Base-by-base conservation (phyloP, 2,329 filamentous ascomycete species). In the Paracamarosporium sp. region DNA sequence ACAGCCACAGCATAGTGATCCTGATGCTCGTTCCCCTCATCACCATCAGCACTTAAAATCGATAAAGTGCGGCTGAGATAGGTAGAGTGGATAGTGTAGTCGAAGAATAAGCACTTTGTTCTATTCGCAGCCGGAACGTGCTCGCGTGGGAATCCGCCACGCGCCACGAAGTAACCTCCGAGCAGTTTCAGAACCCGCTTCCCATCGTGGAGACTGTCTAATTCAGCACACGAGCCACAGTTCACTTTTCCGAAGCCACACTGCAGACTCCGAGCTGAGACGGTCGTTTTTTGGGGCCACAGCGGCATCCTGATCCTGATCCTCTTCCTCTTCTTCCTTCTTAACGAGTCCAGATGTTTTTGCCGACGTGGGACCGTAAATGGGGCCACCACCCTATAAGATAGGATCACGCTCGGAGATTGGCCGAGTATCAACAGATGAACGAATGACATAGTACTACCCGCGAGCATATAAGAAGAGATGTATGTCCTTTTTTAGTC, bases 401-500 rank as follows among this genome's bases (percentile, higher is more conserved):
- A 28, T 28, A 43, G 27, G 35, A 27, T 43, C 9, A 13, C 31
- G n/a, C n/a, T 41, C 35, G 25, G 35, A 51, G n/a, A n/a, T 38
- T 38, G 33, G 24, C 11, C 17, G 20, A 50, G 24, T 9, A 17
- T 22, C 44, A 38, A 9, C 1, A 27, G 6, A 4, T 27, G n/a
- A 22, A 8, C 5, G 25, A 28, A n/a, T 20, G 9, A 24, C 36
- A 52, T 9, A 24, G n/a, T 5, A 51, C 28, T 15, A 12, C 5
- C 15, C 25, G 15, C 15, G 17, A 27, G 50, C 22, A 5, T 31
- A 47, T 17, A 31, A 27, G 22, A 60, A 44, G 44, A 59, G 40
- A 79, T 81, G 79, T 82, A 74, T 78, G 79, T 81, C 79, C 67
- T 73, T 74, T 66, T 70, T 74, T 79, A 81, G 80, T 81, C 79